Evolutionary conservation across 2,329 filamentous ascomycete genomes (phyloP), one percentile per base, ranked within the genome.

Genomic region (Sporothrix curviconia): DNA sequence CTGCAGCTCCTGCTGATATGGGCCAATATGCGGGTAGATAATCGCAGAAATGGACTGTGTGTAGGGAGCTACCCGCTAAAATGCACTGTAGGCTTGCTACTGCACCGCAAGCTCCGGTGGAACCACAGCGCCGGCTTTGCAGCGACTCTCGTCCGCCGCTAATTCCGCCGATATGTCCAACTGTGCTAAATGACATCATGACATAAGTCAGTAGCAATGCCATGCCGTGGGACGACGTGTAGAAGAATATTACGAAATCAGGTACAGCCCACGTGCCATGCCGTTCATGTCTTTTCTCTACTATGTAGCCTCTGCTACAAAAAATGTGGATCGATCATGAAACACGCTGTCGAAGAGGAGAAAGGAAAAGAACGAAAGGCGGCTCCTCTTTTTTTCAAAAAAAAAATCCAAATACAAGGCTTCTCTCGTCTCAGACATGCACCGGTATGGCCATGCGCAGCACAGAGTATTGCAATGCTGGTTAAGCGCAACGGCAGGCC

Each of bases 111-210:
- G 43, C 36, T 53, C 50, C 50, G 50, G 50, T 14, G 7, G 4
- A 34, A 34, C 32, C 19, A 8, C 42, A 44, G 17, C n/a, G 25
- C 36, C 36, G 9, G n/a, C 11, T 12, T 39, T 2, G 17, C 6
- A 39, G 34, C 12, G n/a, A 6, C 32, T 53, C 25, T 53, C 50
- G 50, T 28, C 50, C 50, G 50, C 50, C 50, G 50, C 30, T 53
- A 53, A 42, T 5, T 53, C 50, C 50, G 36, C 24, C 50, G 36
- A 42, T 42, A 39, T 28, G 14, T 51, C 49, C 34, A 51, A 19
- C 34, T n/a, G 14, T 19, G 14, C 37, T 40, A 24, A 24, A 4
- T 12, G 42, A 24, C 42, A 22, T 44, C 42, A 25, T n/a, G n/a
- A n/a, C n/a, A n/a, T n/a, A n/a, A n/a, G n/a, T n/a, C n/a, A n/a